Evolutionary conservation across 352 stramenopile genomes (phyloP).

Genomic region (Pythium dissotocum): DNA sequence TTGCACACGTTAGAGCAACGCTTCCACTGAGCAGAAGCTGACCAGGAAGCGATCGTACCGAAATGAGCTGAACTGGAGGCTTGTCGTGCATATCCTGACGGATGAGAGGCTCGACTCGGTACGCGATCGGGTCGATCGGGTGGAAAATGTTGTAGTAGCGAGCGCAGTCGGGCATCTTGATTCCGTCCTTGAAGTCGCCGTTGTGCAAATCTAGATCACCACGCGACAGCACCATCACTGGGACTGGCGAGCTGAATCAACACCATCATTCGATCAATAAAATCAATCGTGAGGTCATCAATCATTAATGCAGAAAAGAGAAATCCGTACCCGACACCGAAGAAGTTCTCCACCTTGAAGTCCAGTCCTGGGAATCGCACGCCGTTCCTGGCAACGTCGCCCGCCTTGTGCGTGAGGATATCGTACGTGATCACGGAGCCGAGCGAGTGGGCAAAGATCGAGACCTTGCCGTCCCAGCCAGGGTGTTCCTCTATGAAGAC

Average conservation of each 20-base stretch:
- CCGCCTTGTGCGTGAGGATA: slow-evolving; percentile 80
- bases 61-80: slow-evolving; percentile 76
- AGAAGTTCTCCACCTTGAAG: slow-evolving; percentile 89
- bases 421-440: slow-evolving; percentile 93
- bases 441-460: slow-evolving; percentile 90
- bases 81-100: slow-evolving; percentile 89
- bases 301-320: no score
- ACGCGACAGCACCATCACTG: slow-evolving; percentile 81
- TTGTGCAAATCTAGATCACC: slow-evolving; percentile 78
- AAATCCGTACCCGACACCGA: slow-evolving; percentile 62
- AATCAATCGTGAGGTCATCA: neutral
- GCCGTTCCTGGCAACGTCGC: slow-evolving; percentile 60
- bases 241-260: slow-evolving; percentile 62
- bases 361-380: slow-evolving; percentile 78
- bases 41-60: slow-evolving; percentile 35
- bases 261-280: neutral
- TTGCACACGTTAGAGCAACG: neutral
- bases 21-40: neutral
- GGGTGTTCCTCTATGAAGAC: slow-evolving; percentile 90
- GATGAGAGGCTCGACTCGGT: slow-evolving; percentile 89
- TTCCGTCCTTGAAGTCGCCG: slow-evolving; percentile 73
- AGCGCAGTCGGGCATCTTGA: slow-evolving; percentile 76
- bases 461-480: slow-evolving; percentile 85
- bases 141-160: slow-evolving; percentile 93
- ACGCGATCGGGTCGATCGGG: slow-evolving; percentile 91